Evolutionary conservation across 2,329 filamentous ascomycete genomes (phyloP).

Genomic region (Fusarium clavum): DNA sequence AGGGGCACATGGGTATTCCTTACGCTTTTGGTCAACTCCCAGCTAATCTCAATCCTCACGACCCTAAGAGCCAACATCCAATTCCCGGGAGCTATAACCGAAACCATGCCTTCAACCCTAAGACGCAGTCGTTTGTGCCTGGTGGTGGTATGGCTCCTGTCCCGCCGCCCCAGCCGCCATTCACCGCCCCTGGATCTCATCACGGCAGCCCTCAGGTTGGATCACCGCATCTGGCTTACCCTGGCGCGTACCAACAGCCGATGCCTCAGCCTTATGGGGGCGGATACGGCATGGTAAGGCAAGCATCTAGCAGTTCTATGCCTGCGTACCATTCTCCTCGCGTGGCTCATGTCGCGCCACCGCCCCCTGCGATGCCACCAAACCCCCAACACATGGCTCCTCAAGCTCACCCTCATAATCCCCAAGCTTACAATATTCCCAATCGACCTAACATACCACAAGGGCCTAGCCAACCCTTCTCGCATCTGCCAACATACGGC

Average conservation of each 20-base stretch:
- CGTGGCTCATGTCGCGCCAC: conserved; percentile 52
- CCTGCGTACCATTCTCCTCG: conserved; percentile 61
- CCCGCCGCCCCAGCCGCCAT: conserved; percentile 61
- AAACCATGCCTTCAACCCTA: conserved; percentile 87
- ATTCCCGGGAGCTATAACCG: conserved; percentile 86
- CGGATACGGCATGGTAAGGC: conserved; percentile 67
- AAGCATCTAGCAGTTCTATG: conserved; percentile 66
- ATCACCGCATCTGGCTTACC: conserved; percentile 63
- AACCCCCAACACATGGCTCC: conserved; percentile 54
- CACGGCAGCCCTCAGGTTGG: conserved; percentile 66
- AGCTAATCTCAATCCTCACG: conserved; percentile 74
- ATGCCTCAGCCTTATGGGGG: conserved; percentile 60
- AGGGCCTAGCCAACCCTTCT: conserved; percentile 60
- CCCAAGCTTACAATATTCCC: conserved; percentile 57
- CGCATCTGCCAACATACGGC: conserved; percentile 67
- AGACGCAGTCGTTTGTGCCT: conserved; percentile 92
- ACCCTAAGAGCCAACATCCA: conserved; percentile 81
- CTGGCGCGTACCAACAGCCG: conserved; percentile 60
- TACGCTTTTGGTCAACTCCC: conserved; percentile 87
- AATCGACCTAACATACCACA: conserved; percentile 60
- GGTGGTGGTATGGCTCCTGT: conserved; percentile 62
- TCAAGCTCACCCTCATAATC: conserved; percentile 59
- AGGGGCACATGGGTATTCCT: conserved; percentile 55
- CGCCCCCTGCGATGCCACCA: conserved; percentile 53
- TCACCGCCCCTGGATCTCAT: conserved; percentile 61